Conservation (phyloP, 768 basidiomycete genomes). For the Phlebiopsis gigantea region DNA sequence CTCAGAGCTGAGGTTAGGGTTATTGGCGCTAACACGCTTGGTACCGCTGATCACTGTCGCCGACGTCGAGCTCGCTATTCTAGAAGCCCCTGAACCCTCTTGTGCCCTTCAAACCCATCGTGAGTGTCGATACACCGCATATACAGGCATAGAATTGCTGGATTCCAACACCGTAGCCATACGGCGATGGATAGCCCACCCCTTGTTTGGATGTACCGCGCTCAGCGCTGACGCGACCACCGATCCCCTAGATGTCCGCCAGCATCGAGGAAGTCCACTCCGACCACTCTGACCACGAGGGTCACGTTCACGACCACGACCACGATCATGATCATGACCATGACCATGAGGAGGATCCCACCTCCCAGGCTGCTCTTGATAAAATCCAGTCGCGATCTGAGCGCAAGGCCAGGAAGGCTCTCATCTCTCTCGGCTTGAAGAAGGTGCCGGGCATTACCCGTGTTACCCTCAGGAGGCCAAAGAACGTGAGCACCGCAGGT, state of each 20-base stretch:
- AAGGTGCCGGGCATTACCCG: conserved; percentile 90
- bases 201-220: conserved; percentile 25
- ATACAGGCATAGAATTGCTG: neutral
- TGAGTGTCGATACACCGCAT: conserved; percentile 8
- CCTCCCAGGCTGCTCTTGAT: conserved; percentile 77
- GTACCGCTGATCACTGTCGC: conserved; percentile 24
- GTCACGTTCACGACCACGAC: conserved; percentile 34
- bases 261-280: conserved; percentile 81
- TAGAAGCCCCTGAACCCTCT: conserved; percentile 5
- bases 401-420: conserved; percentile 92
- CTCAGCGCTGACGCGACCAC: conserved; percentile 10
- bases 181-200: conserved; percentile 27
- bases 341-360: conserved; percentile 73
- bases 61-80: conserved; percentile 29
- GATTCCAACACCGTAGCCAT: neutral
- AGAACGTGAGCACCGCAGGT: conserved; percentile 87
- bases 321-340: conserved; percentile 51
- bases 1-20: conserved; percentile 19
- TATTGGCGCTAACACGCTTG: conserved; percentile 10
- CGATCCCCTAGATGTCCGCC: conserved; percentile 56
- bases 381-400: conserved; percentile 94
- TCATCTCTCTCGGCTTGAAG: conserved; percentile 88
- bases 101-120: conserved; percentile 16
- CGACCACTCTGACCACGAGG: conserved; percentile 71
- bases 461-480: conserved; percentile 90